Conservation (phyloP, 768 basidiomycete genomes). For the Gelatoporia subvermispora region DNA sequence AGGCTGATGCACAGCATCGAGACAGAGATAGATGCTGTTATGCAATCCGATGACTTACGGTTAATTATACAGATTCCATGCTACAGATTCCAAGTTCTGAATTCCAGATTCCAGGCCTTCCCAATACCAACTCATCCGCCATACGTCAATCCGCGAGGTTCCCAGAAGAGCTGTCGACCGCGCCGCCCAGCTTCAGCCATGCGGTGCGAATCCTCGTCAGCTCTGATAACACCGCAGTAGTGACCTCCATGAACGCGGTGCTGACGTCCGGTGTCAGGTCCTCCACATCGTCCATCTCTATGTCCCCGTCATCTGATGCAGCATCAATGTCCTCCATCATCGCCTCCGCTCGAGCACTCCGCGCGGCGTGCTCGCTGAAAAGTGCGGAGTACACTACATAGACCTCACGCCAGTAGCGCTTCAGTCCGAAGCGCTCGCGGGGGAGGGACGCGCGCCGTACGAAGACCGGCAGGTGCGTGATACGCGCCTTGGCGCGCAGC, state of each 20-base stretch:
- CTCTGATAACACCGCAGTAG: conserved; percentile 47
- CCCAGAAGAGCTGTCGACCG: conserved; percentile 3
- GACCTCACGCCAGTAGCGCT: conserved; percentile 44
- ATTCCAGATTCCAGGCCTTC: too few relatives aligned
- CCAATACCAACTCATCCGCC: too few relatives aligned
- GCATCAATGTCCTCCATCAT: conserved; percentile 38
- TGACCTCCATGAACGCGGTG: conserved; percentile 22
- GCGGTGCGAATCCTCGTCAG: conserved; percentile 43
- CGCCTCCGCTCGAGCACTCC: conserved; percentile 50
- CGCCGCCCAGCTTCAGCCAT: conserved; percentile 26
- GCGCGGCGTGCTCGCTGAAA: conserved; percentile 42
- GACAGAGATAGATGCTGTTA: too few relatives aligned
- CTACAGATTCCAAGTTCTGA: too few relatives aligned
- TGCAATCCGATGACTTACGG: too few relatives aligned
- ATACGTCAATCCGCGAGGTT: not conserved
- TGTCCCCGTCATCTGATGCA: conserved; percentile 33
- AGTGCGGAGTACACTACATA: conserved; percentile 48
- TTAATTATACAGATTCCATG: too few relatives aligned
- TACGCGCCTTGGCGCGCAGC: conserved; percentile 20
- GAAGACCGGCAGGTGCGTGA: conserved; percentile 10
- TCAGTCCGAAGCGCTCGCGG: conserved; percentile 46
- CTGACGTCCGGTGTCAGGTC: conserved; percentile 36
- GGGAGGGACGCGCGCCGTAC: conserved; percentile 27
- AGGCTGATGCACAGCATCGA: too few relatives aligned
- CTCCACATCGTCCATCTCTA: conserved; percentile 46